phyloP scores from a whole-genome alignment of 2,329 filamentous ascomycete species.

The Colletotrichum aenigma region DNA sequence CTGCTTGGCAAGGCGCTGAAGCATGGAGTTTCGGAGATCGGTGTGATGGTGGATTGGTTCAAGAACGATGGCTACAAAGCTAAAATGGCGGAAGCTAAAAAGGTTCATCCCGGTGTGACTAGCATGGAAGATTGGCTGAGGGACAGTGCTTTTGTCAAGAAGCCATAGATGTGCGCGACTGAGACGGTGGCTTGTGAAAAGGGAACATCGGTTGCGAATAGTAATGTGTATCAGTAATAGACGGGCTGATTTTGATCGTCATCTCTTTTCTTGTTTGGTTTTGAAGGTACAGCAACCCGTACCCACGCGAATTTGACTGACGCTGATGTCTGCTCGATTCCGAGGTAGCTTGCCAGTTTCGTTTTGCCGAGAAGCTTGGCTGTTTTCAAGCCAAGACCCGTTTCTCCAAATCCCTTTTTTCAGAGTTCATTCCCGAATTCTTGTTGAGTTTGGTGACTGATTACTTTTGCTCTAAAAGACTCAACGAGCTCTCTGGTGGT shows the following conservation, averaged over 20 bases:
- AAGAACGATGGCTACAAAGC: slow-evolving; percentile 1
- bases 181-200: neutral
- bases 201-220: neutral
- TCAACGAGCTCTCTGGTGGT: neutral
- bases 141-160: neutral
- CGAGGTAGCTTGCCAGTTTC: neutral
- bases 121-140: neutral
- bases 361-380: neutral
- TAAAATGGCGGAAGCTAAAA: neutral
- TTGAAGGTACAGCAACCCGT: neutral
- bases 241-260: neutral
- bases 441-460: neutral
- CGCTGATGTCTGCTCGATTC: neutral
- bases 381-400: neutral
- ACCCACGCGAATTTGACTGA: neutral
- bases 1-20: neutral
- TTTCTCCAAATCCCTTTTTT: neutral
- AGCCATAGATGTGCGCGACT: neutral
- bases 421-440: neutral
- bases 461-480: neutral
- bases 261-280: neutral
- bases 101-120: neutral
- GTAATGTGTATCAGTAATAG: neutral
- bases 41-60: neutral
- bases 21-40: neutral